These are phyloP conservation scores for Trichoderma sp. DNA, from an alignment of 2,329 filamentous ascomycete genomes.

Conservation along the genomic window DNA sequence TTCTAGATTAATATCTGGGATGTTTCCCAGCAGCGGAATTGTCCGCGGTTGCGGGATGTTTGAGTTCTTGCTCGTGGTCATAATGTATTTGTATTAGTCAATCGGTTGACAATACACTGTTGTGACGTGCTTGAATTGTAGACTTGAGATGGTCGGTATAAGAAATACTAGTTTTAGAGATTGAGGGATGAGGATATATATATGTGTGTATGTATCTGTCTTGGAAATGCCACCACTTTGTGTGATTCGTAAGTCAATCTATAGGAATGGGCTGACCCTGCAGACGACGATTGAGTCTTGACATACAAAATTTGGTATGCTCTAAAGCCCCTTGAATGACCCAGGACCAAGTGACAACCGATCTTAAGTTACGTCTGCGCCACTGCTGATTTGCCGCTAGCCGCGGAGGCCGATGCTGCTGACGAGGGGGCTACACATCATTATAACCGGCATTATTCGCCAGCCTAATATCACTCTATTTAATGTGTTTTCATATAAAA, in stretches of 20 bases:
- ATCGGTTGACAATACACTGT: not conserved
- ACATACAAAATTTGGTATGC: not conserved
- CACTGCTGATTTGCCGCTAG: not conserved
- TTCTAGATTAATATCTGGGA: not conserved
- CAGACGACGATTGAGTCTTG: not conserved
- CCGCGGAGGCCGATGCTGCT: not conserved
- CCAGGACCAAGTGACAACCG: not conserved
- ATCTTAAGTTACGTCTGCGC: not conserved
- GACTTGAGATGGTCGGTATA: not conserved
- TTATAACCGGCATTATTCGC: no score
- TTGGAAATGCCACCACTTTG: not conserved
- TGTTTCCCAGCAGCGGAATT: not conserved
- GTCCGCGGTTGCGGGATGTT: not conserved
- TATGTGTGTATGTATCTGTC: not conserved
- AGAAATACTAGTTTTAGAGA: not conserved
- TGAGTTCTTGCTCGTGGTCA: not conserved
- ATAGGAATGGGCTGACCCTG: not conserved
- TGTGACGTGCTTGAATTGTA: not conserved
- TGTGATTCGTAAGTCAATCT: not conserved
- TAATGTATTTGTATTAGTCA: not conserved
- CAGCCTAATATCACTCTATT: no score
- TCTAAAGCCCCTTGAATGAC: not conserved
- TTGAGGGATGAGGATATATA: not conserved
- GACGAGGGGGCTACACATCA: no score
- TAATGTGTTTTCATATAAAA: no score